Percentiles rank a stretch among this genome's conserved stretches.
These are phyloP conservation scores for Filobasidium uniguttulatum DNA, from an alignment of 1,284 basidiomycete genomes.

Conservation along the genomic window DNA sequence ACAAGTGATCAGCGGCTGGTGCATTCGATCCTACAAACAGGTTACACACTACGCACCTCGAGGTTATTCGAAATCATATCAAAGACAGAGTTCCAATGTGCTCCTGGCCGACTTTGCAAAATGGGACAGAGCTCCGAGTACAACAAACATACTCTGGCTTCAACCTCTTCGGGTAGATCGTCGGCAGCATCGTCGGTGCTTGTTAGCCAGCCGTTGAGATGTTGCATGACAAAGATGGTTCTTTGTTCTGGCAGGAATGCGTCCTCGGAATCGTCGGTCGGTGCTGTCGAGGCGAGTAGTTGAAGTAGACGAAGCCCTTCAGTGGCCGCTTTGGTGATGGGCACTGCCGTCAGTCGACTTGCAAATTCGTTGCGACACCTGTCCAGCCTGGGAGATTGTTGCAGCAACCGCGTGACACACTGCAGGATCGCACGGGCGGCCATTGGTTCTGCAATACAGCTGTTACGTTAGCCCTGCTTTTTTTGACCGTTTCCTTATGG, in stretches of 20 bases:
- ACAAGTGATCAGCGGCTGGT: slow-evolving; percentile 7
- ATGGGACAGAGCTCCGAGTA: slow-evolving; percentile 71
- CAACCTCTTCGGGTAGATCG: slow-evolving; percentile 53
- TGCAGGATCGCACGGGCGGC: slow-evolving; percentile 49
- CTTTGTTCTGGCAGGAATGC: slow-evolving; percentile 77
- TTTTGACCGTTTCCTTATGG: neutral
- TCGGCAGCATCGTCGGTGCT: slow-evolving; percentile 56
- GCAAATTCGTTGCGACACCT: slow-evolving; percentile 83
- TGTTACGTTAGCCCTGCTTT: neutral
- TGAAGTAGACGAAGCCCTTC: slow-evolving; percentile 58
- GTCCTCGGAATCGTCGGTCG: slow-evolving; percentile 60
- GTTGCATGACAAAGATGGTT: slow-evolving; percentile 77
- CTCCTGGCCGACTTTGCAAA: slow-evolving; percentile 70
- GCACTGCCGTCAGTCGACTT: slow-evolving; percentile 58
- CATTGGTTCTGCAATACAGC: slow-evolving; percentile 46
- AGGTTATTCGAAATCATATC: slow-evolving; percentile 79
- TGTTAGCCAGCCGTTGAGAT: slow-evolving; percentile 68
- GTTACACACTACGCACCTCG: slow-evolving; percentile 46
- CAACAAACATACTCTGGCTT: slow-evolving; percentile 59
- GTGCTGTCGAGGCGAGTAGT: slow-evolving; percentile 61
- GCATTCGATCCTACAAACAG: neutral
- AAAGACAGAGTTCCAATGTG: slow-evolving; percentile 85
- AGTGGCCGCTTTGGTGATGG: slow-evolving; percentile 48
- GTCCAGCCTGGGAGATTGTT: slow-evolving; percentile 59
- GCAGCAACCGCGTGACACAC: slow-evolving; percentile 49